Evolutionary conservation across 78 protist genomes (phyloP), one percentile per base, ranked within the genome.

Genomic region (Dictyostelium brefeldianum): DNA sequence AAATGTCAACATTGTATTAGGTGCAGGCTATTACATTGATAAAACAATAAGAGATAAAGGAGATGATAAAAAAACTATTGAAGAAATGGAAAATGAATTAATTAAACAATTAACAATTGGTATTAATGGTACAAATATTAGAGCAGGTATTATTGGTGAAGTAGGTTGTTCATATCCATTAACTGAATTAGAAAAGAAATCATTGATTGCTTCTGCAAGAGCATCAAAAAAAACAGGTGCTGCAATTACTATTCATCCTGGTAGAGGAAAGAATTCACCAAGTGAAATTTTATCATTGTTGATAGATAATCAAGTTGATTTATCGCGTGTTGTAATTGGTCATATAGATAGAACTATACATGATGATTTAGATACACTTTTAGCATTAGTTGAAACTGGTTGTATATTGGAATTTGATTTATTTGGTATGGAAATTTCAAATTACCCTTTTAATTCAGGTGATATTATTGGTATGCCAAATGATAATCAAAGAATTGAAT

Each of bases 81-180:
- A 14, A 25, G 85, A 89, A n/a, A 89, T 89, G 57, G 94, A 79
- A 50, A 81, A 89, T 46, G 83, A 89, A 41, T 78, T 89, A 54
- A 64, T 89, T 50, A 77, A 48, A 78, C 89, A 80, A 41, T 11
- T 62, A 41, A 53, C 71, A 25, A 75, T 47, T 9, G 94, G 94
- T 46, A 47, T 78, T 7, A 84, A 80, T 62, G 84, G 74, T 14
- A 80, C 80, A 14, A 43, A 22, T 17, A 78, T 89, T 25, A 89
- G 78, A 71, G 74, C 81, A 17, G 94, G 94, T 46, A 80, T 89
- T 3, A 89, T 89, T 48, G 94, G 94, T 17, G 94, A 89, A 25
- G 89, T 89, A 20, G 94, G 94, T 18, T 79, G 87, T 25, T 48
- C 74, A 8, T 79, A 50, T 53, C 94, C 94, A 43, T 56, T 89